Evolutionary conservation across 2,329 filamentous ascomycete species (phyloP).

Genomic region (Aspergillus hiratsukae): DNA sequence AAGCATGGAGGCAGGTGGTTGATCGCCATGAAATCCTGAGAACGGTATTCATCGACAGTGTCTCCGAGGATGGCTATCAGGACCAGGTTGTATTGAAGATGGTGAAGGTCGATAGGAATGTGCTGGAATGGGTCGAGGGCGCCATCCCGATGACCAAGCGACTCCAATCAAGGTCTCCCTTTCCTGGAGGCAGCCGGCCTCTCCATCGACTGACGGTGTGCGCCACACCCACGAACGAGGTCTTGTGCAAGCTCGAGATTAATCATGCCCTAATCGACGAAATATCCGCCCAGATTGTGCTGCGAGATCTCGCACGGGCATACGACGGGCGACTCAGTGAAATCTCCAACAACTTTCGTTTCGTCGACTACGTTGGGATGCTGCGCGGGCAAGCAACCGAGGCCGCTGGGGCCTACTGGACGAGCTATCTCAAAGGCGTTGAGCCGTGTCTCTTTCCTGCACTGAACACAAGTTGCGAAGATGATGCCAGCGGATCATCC

Average conservation of each 20-base stretch:
- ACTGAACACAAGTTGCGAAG: conserved; percentile 3
- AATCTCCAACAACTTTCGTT: neutral
- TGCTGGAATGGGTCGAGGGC: neutral
- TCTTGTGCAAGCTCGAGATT: conserved; percentile 7
- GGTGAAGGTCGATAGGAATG: neutral
- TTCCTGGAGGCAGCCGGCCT: neutral
- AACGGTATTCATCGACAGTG: neutral
- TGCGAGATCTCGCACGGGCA: conserved; percentile 2
- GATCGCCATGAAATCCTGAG: neutral
- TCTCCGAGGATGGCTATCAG: neutral
- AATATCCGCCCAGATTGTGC: conserved; percentile 1
- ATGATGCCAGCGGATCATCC: conserved; percentile 28
- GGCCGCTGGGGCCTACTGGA: conserved; percentile 23
- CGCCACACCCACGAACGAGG: neutral
- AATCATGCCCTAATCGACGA: conserved; percentile 14
- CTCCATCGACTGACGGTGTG: neutral
- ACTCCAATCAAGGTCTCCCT: too few relatives aligned
- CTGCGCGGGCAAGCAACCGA: neutral
- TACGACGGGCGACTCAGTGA: neutral
- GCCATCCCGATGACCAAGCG: neutral
- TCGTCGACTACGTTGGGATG: neutral
- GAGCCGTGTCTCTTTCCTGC: conserved; percentile 4
- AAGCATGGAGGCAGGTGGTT: neutral
- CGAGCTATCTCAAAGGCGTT: neutral
- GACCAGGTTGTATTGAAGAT: neutral